Base-by-base conservation (phyloP, 2,329 filamentous ascomycete genomes). In the Epicoccum nigrum region DNA sequence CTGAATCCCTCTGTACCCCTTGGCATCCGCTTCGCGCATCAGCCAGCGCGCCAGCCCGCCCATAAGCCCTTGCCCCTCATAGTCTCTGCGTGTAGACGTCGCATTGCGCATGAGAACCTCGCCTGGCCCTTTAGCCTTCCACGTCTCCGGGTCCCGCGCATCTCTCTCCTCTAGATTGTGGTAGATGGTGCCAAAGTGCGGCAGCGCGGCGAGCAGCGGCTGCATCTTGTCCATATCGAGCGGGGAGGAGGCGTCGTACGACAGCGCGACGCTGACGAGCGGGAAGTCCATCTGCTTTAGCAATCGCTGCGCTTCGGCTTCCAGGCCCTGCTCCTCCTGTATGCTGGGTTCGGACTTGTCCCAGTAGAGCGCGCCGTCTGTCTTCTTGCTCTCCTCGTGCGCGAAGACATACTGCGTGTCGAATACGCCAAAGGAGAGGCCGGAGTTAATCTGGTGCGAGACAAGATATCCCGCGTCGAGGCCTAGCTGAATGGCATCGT, bases 281-380 rank as follows among this genome's bases (percentile, higher is more conserved):
- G 74, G 72, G 44, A 74, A 74, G 44, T 76, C 73, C 71, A 75
- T 75, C 37, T 68, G 63, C 41, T 64, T 45, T 17, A 69, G 31
- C 37, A 73, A 27, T n/a, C 58, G 32, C 23, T 58, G 37, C 4
- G 56, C 56, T 37, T 71, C 63, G 4, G 56, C 60, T 25, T 63
- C 50, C 2, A 47, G n/a, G 3, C 60, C 57, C 38, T 64, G 28
- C 15, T 35, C 45, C 16, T 59, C 54, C 37, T 61, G 52, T 2
- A 65, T 48, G 19, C 56, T 53, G 0, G 53, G 46, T 38, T 49
- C 45, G 4, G 25, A 27, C 4, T 37, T 45, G 50, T 69, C 60
- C 63, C 67, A 71, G 55, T 63, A 65, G 2, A 67, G 46, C 20
- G 59, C 62, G 4, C 69, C 70, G 11, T 54, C 64, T 1, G 50